Percentiles rank a stretch among this genome's conserved stretches.
Conservation (phyloP, 768 basidiomycete species). For the Strobilomyces dryophilus region DNA sequence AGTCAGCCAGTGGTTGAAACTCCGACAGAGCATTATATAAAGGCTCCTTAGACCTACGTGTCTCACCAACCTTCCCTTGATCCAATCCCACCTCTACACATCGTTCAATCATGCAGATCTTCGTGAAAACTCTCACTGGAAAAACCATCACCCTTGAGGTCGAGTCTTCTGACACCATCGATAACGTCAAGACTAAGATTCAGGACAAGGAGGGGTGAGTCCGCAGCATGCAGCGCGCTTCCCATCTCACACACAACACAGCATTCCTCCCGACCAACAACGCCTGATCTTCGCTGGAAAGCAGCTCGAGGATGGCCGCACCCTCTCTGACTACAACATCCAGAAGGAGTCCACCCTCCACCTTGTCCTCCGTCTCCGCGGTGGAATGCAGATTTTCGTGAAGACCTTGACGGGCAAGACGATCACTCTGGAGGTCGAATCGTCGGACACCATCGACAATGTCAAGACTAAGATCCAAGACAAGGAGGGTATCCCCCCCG, state of each 20-base stretch:
- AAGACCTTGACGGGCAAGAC: conserved; percentile 88
- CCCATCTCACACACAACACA: conserved; percentile 4
- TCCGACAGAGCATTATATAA: conserved; percentile 18
- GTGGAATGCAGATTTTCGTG: conserved; percentile 84
- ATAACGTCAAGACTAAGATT: conserved; percentile 40
- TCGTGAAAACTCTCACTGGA: conserved; percentile 84
- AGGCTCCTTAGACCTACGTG: not conserved
- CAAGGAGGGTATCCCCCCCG: conserved; percentile 86
- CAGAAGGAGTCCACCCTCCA: conserved; percentile 96
- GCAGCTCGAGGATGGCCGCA: conserved; percentile 92
- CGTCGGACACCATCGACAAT: conserved; percentile 83
- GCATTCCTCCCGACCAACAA: conserved; percentile 86
- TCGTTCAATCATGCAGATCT: conserved; percentile 48
- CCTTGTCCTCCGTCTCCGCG: conserved; percentile 83
- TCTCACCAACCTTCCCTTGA: not conserved
- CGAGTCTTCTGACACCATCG: conserved; percentile 26
- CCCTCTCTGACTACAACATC: conserved; percentile 86
- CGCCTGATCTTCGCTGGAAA: conserved; percentile 97
- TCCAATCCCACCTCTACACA: not conserved
- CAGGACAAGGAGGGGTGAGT: conserved; percentile 65
- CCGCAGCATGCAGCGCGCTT: fast-evolving
- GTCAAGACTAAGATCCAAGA: conserved; percentile 93
- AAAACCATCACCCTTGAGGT: conserved; percentile 62
- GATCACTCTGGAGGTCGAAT: conserved; percentile 87
- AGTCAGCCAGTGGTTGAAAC: conserved; percentile 15